Percentiles rank a stretch among this genome's conserved stretches.
phyloP scores from a whole-genome alignment of 2,329 filamentous ascomycete genomes.

The Fusarium nanum region DNA sequence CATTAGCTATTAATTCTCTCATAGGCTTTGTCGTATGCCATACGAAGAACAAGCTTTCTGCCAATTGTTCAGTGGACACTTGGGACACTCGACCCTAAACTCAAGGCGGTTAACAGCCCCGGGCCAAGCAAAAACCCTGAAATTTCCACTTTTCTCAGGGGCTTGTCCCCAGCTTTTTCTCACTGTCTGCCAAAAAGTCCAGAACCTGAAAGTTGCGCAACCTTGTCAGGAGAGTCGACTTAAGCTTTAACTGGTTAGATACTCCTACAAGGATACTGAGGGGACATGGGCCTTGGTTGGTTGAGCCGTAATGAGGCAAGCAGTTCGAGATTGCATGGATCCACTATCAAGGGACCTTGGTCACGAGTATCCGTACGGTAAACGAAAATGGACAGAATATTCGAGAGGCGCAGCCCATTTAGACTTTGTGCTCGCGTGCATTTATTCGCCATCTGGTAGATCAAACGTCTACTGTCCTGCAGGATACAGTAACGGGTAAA shows the following conservation, averaged over 20 bases:
- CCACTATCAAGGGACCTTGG: slow-evolving; percentile 2
- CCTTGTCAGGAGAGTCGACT: slow-evolving; percentile 1
- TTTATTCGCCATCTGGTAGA: too few species aligned
- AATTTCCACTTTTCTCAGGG: slow-evolving; percentile 11
- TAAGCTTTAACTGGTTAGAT: slow-evolving; percentile 4
- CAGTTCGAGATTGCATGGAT: slow-evolving; percentile 16
- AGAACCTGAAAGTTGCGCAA: slow-evolving; percentile 1
- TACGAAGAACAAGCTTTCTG: background rate
- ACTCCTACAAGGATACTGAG: accelerated
- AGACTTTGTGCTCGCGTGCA: background rate
- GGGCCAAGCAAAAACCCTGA: background rate
- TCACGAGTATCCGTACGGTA: slow-evolving; percentile 25
- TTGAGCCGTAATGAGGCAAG: slow-evolving; percentile 7
- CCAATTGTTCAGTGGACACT: background rate
- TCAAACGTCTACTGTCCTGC: background rate
- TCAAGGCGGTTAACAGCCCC: background rate
- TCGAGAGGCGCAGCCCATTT: slow-evolving; percentile 4
- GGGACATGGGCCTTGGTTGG: background rate
- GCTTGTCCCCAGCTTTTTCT: slow-evolving; percentile 4
- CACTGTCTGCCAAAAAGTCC: background rate
- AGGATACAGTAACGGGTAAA: background rate
- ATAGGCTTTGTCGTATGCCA: background rate
- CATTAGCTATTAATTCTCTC: too few species aligned
- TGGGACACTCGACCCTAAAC: background rate
- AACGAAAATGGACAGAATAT: slow-evolving; percentile 30